These are phyloP conservation scores for Polytrichum commune DNA, from an alignment of 225 moss, liverwort and hornwort species.

Conservation along the genomic window DNA sequence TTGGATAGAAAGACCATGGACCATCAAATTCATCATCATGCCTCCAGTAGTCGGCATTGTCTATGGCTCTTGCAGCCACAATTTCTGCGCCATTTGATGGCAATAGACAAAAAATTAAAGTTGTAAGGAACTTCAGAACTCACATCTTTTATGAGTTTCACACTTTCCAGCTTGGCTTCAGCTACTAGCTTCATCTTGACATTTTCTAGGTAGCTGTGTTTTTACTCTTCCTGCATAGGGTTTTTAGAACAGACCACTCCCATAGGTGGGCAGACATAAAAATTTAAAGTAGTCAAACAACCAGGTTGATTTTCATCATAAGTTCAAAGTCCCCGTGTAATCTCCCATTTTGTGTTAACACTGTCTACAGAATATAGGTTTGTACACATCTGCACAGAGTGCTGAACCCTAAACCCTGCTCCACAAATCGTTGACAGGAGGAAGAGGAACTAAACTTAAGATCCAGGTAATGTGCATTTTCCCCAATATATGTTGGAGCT, in stretches of 20 bases:
- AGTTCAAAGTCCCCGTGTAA: too few relatives aligned
- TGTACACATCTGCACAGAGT: too few relatives aligned
- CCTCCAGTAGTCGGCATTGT: neutral
- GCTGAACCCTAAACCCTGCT: too few relatives aligned
- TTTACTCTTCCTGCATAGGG: neutral
- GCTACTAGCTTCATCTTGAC: neutral
- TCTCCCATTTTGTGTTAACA: too few relatives aligned
- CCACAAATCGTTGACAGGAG: too few relatives aligned
- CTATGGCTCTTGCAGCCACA: neutral
- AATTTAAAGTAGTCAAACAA: too few relatives aligned
- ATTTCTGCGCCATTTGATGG: neutral
- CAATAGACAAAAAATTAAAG: neutral
- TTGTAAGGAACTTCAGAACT: neutral
- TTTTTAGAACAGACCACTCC: neutral
- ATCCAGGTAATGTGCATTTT: too few relatives aligned
- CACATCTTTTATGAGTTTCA: neutral
- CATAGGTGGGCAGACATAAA: neutral
- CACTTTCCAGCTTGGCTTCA: neutral
- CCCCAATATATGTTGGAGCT: too few relatives aligned
- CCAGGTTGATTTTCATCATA: too few relatives aligned
- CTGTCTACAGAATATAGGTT: too few relatives aligned
- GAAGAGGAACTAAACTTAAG: too few relatives aligned
- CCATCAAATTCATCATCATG: neutral
- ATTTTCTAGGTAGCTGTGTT: neutral
- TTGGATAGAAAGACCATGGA: neutral